Percentiles rank a stretch among this genome's conserved stretches.
phyloP scores from a whole-genome alignment of 495 filamentous ascomycete species.

The Lineolata rhizophorae region DNA sequence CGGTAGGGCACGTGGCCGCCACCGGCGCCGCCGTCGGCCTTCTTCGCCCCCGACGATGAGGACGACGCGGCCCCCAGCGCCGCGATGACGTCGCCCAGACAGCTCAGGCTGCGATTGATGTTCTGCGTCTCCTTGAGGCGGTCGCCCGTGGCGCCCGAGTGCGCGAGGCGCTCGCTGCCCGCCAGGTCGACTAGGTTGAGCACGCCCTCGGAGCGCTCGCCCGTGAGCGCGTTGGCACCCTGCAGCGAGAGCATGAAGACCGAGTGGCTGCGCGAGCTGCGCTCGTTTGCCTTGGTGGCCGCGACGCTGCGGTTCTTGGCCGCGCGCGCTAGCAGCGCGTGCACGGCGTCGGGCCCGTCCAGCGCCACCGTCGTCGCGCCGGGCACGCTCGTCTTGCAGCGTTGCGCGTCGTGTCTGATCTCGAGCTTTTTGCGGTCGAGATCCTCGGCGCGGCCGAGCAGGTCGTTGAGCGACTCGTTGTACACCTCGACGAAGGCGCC shows the following conservation, averaged over 20 bases:
- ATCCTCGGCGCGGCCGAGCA: slow-evolving; percentile 57
- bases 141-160: slow-evolving; percentile 64
- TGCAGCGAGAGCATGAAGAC: slow-evolving; percentile 87
- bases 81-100: slow-evolving; percentile 85
- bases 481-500: slow-evolving; percentile 98
- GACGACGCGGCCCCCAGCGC: too few species aligned
- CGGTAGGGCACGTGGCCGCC: slow-evolving; percentile 81
- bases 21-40: slow-evolving; percentile 42
- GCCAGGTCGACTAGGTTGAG: slow-evolving; percentile 93
- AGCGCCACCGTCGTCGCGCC: slow-evolving; percentile 61
- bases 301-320: slow-evolving; percentile 74
- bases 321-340: slow-evolving; percentile 54
- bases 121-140: slow-evolving; percentile 85
- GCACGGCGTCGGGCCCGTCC: slow-evolving; percentile 57
- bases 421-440: slow-evolving; percentile 76
- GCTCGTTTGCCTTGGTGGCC: slow-evolving; percentile 88
- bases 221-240: slow-evolving; percentile 60
- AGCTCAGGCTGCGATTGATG: slow-evolving; percentile 86
- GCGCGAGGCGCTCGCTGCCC: slow-evolving; percentile 75
- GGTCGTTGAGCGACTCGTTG: slow-evolving; percentile 89
- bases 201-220: slow-evolving; percentile 73
- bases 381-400: slow-evolving; percentile 64
- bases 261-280: slow-evolving; percentile 81
- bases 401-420: slow-evolving; percentile 65
- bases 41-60: slow-evolving; percentile 8